phyloP scores from a whole-genome alignment of 768 basidiomycete genomes.

The Cyathus striatus region DNA sequence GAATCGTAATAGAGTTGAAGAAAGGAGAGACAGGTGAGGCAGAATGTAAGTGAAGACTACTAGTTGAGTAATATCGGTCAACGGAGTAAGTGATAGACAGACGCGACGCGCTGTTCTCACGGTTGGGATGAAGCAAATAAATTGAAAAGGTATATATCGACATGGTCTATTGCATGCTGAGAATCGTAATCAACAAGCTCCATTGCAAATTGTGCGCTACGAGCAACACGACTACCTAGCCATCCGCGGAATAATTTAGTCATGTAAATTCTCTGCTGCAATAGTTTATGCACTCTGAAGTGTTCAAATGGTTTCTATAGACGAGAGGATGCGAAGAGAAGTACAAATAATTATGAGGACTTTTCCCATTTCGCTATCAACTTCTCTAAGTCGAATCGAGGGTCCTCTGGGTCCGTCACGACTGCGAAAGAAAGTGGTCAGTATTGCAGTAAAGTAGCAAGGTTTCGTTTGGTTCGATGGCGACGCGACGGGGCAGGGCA shows the following conservation, averaged over 20 bases:
- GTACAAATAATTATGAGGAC: constrained; percentile 45
- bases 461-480: background rate
- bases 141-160: no score
- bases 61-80: constrained; percentile 3
- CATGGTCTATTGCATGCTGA: no score
- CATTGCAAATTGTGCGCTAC: no score
- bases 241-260: background rate
- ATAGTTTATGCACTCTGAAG: background rate
- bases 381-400: constrained; percentile 94
- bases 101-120: constrained; percentile 42
- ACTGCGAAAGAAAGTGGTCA: constrained; percentile 40
- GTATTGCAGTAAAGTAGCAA: constrained; percentile 5
- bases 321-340: constrained; percentile 10
- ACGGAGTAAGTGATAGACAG: no score
- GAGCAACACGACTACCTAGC: background rate
- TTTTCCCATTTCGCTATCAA: constrained; percentile 72
- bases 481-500: background rate
- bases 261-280: background rate
- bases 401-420: constrained; percentile 91
- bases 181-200: no score
- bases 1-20: background rate
- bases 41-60: background rate
- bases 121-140: constrained; percentile 9
- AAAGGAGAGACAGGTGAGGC: background rate
- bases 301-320: constrained; percentile 16